A percentile compares a stretch with the other conserved stretches of the same genome.
Evolutionary conservation across 1,139 yeast genomes (phyloP).

Genomic region (Zygotorulaspora mrakii): DNA sequence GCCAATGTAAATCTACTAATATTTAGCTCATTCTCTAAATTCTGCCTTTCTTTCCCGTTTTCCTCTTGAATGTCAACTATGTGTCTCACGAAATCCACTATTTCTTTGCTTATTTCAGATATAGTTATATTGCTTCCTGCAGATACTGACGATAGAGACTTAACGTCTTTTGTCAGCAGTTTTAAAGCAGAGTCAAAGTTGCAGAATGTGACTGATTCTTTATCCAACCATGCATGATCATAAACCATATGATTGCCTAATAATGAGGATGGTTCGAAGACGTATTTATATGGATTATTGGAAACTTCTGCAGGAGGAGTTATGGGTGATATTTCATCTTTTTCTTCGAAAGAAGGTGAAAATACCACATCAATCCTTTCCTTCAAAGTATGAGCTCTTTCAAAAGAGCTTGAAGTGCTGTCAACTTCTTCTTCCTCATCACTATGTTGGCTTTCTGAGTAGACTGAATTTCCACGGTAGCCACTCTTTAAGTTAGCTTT

Average conservation of each 20-base stretch:
- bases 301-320: constrained; percentile 16
- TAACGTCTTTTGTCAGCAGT: constrained; percentile 8
- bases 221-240: constrained; percentile 19
- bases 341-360: constrained; percentile 15
- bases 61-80: constrained; percentile 7
- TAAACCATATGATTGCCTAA: constrained; percentile 11
- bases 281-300: constrained; percentile 18
- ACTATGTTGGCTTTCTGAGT: background rate
- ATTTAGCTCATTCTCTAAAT: constrained; percentile 3
- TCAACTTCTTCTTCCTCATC: constrained; percentile 1
- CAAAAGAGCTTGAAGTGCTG: constrained; percentile 19
- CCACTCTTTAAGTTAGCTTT: too few species aligned
- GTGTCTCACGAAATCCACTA: constrained; percentile 8
- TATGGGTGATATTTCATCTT: constrained; percentile 17
- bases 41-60: constrained; percentile 4
- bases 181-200: constrained; percentile 16
- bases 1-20: constrained; percentile 1
- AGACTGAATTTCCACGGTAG: background rate
- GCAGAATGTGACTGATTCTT: constrained; percentile 18
- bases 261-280: constrained; percentile 15
- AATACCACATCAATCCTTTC: constrained; percentile 13
- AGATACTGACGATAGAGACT: constrained; percentile 2
- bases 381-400: constrained; percentile 16
- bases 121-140: constrained; percentile 8
- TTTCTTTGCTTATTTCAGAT: constrained; percentile 11